A percentile compares a stretch with the other conserved stretches of the same genome.
Conservation (phyloP, 805 yeast genomes). For the Danielozyma ontarioensis region DNA sequence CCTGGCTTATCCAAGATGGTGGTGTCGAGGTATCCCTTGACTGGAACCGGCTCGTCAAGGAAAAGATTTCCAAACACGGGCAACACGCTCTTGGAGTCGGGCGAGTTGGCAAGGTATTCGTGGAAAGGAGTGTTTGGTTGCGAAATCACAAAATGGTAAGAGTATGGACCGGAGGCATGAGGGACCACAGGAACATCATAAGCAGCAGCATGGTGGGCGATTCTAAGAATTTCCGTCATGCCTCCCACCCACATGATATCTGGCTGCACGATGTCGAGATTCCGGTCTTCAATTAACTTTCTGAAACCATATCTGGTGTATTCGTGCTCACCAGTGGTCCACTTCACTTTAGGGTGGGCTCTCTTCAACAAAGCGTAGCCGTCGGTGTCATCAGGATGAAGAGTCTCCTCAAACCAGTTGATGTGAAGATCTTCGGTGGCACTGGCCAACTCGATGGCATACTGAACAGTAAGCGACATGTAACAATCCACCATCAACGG, state of each 20-base stretch:
- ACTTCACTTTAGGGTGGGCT: conserved; percentile 43
- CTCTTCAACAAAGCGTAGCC: conserved; percentile 42
- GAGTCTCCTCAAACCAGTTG: conserved; percentile 50
- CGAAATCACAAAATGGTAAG: conserved; percentile 46
- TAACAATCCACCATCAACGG: conserved; percentile 52
- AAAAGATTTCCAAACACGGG: conserved; percentile 46
- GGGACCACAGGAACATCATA: conserved; percentile 51
- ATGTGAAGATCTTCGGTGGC: conserved; percentile 43
- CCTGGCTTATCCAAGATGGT: conserved; percentile 43
- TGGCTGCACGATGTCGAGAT: conserved; percentile 45
- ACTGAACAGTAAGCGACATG: conserved; percentile 47
- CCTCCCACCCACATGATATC: conserved; percentile 55
- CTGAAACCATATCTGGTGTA: conserved; percentile 48
- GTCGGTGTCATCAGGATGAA: conserved; percentile 48
- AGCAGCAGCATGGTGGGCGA: conserved; percentile 47
- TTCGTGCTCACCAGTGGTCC: conserved; percentile 52
- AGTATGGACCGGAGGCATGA: conserved; percentile 51
- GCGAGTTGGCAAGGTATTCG: conserved; percentile 47
- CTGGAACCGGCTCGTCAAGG: conserved; percentile 44
- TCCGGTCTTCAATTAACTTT: conserved; percentile 45
- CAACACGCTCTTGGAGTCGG: conserved; percentile 38
- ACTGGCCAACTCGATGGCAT: conserved; percentile 39
- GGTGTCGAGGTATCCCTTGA: conserved; percentile 37
- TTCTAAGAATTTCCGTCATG: conserved; percentile 41
- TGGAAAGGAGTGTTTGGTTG: conserved; percentile 50